These are phyloP conservation scores for Lithocarpus polystachyus DNA, from an alignment of 306 rosid species.

Conservation along the genomic window DNA sequence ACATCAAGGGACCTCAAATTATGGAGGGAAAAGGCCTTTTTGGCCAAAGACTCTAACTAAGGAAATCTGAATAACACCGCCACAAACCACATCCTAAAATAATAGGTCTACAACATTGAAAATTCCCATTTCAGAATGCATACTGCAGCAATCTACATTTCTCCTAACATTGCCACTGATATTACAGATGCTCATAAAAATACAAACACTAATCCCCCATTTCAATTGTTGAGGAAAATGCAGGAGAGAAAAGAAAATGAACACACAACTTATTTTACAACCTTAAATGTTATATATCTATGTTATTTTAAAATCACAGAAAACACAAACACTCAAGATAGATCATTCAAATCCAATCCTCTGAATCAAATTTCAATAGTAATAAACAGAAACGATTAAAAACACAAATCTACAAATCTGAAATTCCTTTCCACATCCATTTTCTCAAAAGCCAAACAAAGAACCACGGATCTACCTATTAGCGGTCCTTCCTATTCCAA, in stretches of 20 bases:
- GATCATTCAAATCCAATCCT: not conserved
- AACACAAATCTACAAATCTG: not conserved
- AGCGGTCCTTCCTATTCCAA: not conserved
- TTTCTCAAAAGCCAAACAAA: not conserved
- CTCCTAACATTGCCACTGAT: too few species aligned
- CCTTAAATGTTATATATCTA: too few species aligned
- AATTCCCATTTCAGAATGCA: too few species aligned
- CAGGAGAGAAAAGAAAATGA: too few species aligned
- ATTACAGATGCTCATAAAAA: too few species aligned
- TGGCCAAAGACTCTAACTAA: not conserved
- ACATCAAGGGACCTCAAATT: not conserved
- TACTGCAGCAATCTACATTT: too few species aligned
- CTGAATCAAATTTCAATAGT: not conserved
- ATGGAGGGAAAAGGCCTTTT: not conserved
- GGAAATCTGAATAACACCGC: not conserved
- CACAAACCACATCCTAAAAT: not conserved
- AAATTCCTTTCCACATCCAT: not conserved
- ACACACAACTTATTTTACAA: too few species aligned
- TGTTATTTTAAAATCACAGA: too few species aligned
- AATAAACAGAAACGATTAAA: not conserved
- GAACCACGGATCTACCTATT: not conserved
- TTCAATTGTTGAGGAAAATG: too few species aligned
- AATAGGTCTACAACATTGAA: too few species aligned
- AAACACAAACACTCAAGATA: too few species aligned
- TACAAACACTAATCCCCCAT: too few species aligned